Evolutionary conservation across 1,139 yeast species (phyloP).

Genomic region (Suhomyces guaymorum): DNA sequence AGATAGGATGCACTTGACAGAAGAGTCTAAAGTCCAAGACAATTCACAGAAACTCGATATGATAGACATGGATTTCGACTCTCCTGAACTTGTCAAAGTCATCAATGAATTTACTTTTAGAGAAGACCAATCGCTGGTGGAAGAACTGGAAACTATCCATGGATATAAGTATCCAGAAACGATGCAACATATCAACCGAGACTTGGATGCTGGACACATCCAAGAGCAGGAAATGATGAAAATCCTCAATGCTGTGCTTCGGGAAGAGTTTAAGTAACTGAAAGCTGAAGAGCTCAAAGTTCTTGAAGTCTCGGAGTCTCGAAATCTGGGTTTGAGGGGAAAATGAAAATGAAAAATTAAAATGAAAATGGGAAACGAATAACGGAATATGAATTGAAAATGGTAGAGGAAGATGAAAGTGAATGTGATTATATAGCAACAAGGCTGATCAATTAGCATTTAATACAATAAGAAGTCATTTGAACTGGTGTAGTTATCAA

Average conservation of each 20-base stretch:
- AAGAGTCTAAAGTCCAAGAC: conserved; percentile 20
- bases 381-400: too few relatives aligned
- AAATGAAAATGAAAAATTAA: too few relatives aligned
- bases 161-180: conserved; percentile 18
- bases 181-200: conserved; percentile 14
- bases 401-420: too few relatives aligned
- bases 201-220: conserved; percentile 8
- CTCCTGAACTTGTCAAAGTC: conserved; percentile 28
- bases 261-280: conserved; percentile 5
- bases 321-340: too few relatives aligned
- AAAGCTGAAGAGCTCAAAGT: too few relatives aligned
- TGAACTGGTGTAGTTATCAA: too few relatives aligned
- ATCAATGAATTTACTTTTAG: conserved; percentile 22
- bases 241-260: conserved; percentile 15
- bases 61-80: conserved; percentile 32
- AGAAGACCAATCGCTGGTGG: conserved; percentile 9
- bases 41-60: conserved; percentile 19
- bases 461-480: too few relatives aligned
- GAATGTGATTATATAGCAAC: too few relatives aligned
- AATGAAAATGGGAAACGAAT: too few relatives aligned
- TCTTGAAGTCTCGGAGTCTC: too few relatives aligned
- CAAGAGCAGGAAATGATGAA: conserved; percentile 18
- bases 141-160: neutral
- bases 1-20: conserved; percentile 20
- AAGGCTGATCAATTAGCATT: too few relatives aligned